Percentiles rank a stretch among this genome's conserved stretches.
phyloP scores from a whole-genome alignment of 2,329 filamentous ascomycete species.

The Aspergillus pseudoterreus region DNA sequence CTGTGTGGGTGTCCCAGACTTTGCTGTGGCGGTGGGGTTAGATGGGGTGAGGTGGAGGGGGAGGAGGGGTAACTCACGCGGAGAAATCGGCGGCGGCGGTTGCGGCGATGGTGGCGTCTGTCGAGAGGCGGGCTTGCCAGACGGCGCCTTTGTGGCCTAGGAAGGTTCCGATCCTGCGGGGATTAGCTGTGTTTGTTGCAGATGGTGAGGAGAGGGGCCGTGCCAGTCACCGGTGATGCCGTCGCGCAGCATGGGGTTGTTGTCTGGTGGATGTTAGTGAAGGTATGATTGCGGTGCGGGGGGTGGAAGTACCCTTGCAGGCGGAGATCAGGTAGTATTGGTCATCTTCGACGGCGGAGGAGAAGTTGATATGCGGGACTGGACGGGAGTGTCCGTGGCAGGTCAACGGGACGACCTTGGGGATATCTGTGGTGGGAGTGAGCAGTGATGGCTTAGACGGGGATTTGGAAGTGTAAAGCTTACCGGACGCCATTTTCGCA shows the following conservation, averaged over 20 bases:
- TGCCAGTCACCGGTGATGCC: constrained; percentile 93
- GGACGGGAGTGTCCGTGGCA: constrained; percentile 93
- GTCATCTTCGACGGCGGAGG: constrained; percentile 74
- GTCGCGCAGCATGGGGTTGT: constrained; percentile 97
- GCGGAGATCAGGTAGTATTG: constrained; percentile 91
- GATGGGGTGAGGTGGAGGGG: constrained; percentile 2
- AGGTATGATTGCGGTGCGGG: constrained; percentile 1
- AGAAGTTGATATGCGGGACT: constrained; percentile 88
- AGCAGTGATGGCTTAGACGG: background rate
- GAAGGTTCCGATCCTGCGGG: constrained; percentile 81
- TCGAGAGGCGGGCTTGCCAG: constrained; percentile 89
- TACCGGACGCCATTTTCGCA: constrained; percentile 17
- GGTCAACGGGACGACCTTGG: constrained; percentile 75
- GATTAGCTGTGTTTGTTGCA: constrained; percentile 7
- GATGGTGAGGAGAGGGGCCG: constrained; percentile 15
- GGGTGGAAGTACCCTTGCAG: constrained; percentile 65
- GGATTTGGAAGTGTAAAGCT: background rate
- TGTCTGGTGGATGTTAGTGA: constrained; percentile 56
- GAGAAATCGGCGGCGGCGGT: constrained; percentile 96
- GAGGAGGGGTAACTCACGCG: constrained; percentile 56
- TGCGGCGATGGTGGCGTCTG: constrained; percentile 81
- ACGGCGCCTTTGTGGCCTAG: constrained; percentile 97
- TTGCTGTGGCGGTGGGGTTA: constrained; percentile 58
- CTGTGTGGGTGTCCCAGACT: constrained; percentile 95
- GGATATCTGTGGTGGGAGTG: constrained; percentile 32